Evolutionary conservation across 805 yeast genomes (phyloP), one percentile per base, ranked within the genome.

Genomic region (Nakazawaea siamensis): DNA sequence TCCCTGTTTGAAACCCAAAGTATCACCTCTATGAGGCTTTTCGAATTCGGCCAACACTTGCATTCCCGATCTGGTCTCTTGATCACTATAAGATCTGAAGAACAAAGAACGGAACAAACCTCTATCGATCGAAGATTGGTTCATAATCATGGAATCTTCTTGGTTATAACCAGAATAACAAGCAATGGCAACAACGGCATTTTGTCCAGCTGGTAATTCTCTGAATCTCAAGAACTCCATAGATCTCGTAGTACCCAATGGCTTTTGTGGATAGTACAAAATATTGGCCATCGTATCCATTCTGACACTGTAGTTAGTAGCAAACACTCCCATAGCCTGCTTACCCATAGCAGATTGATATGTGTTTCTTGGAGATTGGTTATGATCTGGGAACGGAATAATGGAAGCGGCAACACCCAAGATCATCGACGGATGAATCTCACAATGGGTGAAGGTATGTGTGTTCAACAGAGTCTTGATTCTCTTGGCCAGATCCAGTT

Each of bases 331-430:
- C 98, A 92, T 92, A 39, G 98, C 98, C 66, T 92, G 98, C 62
- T 92, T 92, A 76, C 98, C 98, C 98, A 92, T 92, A 44, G 98
- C 98, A 57, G 96, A 88, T 67, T 92, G 98, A 62, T 92, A 92
- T 3, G 98, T 92, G 57, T 92, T 92, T 78, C 98, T 90, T 41
- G 98, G 98, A 41, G 97, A 88, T 68, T 92, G 98, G 61, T 92
- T 92, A 62, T 92, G 99, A 64, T 92, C 98, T 11, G 99, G 99
- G 83, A 92, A 92, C 14, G 99, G 99, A 70, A 92, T 92, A 56
- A 92, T 87, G 19, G 95, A 85, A 4, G 99, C 99, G 30, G 97
- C 95, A 45, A 92, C 96, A 60, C 98, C 98, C 42, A 92, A 70
- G 59, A 92, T 90, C 98, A 92, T 92, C 20, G 95, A 82, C 14